Evolutionary conservation across 805 yeast species (phyloP), one percentile per base, ranked within the genome.

Genomic region (Zygoascus bituminiphila): DNA sequence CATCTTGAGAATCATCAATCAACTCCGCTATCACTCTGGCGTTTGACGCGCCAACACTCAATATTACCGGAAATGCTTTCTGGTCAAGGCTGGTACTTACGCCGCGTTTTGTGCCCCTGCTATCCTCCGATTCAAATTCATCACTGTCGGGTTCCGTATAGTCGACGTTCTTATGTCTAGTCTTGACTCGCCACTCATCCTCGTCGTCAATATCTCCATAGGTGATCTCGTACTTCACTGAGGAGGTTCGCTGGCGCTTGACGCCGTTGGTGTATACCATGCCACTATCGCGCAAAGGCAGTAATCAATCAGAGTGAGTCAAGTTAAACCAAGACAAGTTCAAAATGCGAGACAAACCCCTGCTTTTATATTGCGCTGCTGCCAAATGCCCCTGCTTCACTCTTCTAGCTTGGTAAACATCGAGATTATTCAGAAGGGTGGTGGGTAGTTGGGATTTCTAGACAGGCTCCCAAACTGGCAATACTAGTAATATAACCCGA

Each of bases 1-100:
- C 49, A 9, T 40, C 45, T 15, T 41, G 17, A 5, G 29, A 15
- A 7, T 45, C 47, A 24, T 22, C 31, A 47, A 39, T 26, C 36
- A 20, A 39, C 9, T 42, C 47, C n/a, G 35, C 36, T 49, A 39
- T 21, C 36, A 21, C 42, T 9, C 42, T 47, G 15, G 35, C 36
- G 20, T 42, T 42, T n/a, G 31, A 15, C 25, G 42, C 42, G 25
- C 57, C 58, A 40, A 52, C 52, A 24, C 49, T 43, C 44, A 54
- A 44, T 31, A 45, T 54, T 19, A 55, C 53, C 22, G 57, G 56
- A 17, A 36, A 50, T n/a, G 40, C 47, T 21, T 42, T 44, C 12
- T 10, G 12, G 6, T 6, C 20, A 17, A 12, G 44, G 24, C 24
- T 40, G 17, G 21, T 40, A 15, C 24, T 15, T 15, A 9, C 45